Percentiles rank a stretch among this genome's conserved stretches.
phyloP scores from a whole-genome alignment of 2,329 filamentous ascomycete species.

The Dactylellina cionopaga region DNA sequence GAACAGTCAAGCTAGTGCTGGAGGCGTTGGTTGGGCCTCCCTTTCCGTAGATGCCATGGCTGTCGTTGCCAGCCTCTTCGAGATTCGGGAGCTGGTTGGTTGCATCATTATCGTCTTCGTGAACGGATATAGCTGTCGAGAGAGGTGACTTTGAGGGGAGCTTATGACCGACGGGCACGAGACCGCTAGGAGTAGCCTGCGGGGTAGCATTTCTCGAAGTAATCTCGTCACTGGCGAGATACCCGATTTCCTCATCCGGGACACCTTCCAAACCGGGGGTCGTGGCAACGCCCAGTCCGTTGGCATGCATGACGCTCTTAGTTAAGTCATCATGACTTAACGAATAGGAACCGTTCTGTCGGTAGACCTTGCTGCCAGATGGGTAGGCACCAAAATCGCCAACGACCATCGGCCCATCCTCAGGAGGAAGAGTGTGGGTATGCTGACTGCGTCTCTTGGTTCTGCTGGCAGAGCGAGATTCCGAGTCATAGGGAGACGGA shows the following conservation, averaged over 20 bases:
- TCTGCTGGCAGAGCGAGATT: slow-evolving; percentile 41
- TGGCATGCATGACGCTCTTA: slow-evolving; percentile 54
- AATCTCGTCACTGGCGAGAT: slow-evolving; percentile 86
- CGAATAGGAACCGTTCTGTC: slow-evolving; percentile 65
- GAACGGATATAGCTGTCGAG: slow-evolving; percentile 57
- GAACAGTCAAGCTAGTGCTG: slow-evolving; percentile 38
- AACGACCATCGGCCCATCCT: slow-evolving; percentile 32
- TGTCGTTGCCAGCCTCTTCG: slow-evolving; percentile 34
- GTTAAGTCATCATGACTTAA: slow-evolving; percentile 77
- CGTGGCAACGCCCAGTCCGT: slow-evolving; percentile 65
- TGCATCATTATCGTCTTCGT: slow-evolving; percentile 61
- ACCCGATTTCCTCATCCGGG: slow-evolving; percentile 90
- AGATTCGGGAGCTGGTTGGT: slow-evolving; percentile 35
- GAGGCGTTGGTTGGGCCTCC: slow-evolving; percentile 32
- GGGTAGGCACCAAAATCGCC: slow-evolving; percentile 57
- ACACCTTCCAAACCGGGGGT: slow-evolving; percentile 68
- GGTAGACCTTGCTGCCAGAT: slow-evolving; percentile 36
- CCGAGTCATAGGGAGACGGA: slow-evolving; percentile 75
- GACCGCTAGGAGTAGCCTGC: slow-evolving; percentile 64
- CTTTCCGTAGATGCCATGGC: slow-evolving; percentile 37
- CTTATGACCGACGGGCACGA: slow-evolving; percentile 20
- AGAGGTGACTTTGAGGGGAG: slow-evolving; percentile 49
- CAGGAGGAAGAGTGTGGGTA: slow-evolving; percentile 51
- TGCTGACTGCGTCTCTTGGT: slow-evolving; percentile 58
- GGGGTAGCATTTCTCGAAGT: slow-evolving; percentile 79